A percentile compares a stretch with the other conserved stretches of the same genome.
These are phyloP conservation scores for Tylopilus sp. DNA, from an alignment of 1,284 basidiomycete species.

Conservation along the genomic window DNA sequence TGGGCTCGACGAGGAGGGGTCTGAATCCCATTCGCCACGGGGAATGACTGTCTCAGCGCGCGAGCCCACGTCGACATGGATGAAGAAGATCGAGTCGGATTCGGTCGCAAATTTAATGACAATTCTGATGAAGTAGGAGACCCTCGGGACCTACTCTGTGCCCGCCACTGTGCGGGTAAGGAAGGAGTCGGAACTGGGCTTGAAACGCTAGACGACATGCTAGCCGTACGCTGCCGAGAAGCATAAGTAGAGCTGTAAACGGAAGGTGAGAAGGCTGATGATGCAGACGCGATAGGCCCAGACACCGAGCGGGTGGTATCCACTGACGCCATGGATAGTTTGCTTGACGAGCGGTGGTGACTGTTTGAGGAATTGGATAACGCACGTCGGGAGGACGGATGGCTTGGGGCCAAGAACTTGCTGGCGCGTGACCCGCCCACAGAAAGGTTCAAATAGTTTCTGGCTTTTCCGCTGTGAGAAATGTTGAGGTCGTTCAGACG, in stretches of 20 bases:
- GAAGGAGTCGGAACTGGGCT: constrained; percentile 37
- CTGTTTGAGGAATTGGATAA: constrained; percentile 44
- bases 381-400: constrained; percentile 42
- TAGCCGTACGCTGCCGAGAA: constrained; percentile 74
- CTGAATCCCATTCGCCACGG: constrained; percentile 39
- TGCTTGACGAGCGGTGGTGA: constrained; percentile 36
- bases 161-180: constrained; percentile 38
- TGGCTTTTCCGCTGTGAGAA: constrained; percentile 37
- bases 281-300: constrained; percentile 32
- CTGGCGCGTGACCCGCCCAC: constrained; percentile 37
- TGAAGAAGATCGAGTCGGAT: constrained; percentile 40
- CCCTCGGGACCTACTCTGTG: constrained; percentile 42
- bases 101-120: constrained; percentile 44
- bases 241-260: constrained; percentile 66
- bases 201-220: constrained; percentile 46
- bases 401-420: constrained; percentile 48
- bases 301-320: constrained; percentile 34
- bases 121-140: constrained; percentile 59
- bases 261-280: constrained; percentile 34
- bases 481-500: constrained; percentile 24
- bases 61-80: constrained; percentile 64
- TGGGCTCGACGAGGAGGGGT: constrained; percentile 44
- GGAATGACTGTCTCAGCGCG: constrained; percentile 58
- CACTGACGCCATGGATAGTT: constrained; percentile 28
- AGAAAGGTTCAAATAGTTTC: constrained; percentile 52